A percentile compares a stretch with the other conserved stretches of the same genome.
These are phyloP conservation scores for Sungouiozyma ichnusensis DNA, from an alignment of 805 yeast genomes.

Conservation along the genomic window DNA sequence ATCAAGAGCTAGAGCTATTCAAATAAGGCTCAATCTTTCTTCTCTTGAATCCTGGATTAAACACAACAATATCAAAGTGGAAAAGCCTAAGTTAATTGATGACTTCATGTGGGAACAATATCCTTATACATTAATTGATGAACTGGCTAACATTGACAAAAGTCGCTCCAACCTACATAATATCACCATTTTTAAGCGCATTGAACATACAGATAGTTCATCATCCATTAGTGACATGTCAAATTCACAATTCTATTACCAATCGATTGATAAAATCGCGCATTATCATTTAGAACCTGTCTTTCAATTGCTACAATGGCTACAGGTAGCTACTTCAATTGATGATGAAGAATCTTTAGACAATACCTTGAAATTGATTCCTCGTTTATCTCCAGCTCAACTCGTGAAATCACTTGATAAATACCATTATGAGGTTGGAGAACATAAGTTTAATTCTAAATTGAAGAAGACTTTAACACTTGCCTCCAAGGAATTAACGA, in stretches of 20 bases:
- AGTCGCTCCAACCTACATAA: conserved; percentile 15
- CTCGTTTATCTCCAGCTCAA: conserved; percentile 56
- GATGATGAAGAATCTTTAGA: conserved; percentile 53
- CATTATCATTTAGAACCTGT: conserved; percentile 59
- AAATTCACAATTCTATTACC: conserved; percentile 51
- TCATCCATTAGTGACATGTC: conserved; percentile 11
- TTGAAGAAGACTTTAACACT: conserved; percentile 30
- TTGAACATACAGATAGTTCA: conserved; percentile 5
- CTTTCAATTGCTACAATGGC: conserved; percentile 77
- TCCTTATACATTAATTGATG: conserved; percentile 30
- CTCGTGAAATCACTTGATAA: conserved; percentile 58
- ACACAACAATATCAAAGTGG: conserved; percentile 25
- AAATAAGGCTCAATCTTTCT: conserved; percentile 76
- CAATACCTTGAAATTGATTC: conserved; percentile 42
- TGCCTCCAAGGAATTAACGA: conserved; percentile 11
- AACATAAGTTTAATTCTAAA: conserved; percentile 50
- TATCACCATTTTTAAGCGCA: conserved; percentile 19
- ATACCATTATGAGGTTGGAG: conserved; percentile 80
- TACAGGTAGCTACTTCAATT: conserved; percentile 72
- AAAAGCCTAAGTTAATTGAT: conserved; percentile 29
- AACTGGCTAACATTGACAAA: conserved; percentile 21
- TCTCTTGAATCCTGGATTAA: conserved; percentile 91
- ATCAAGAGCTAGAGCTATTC: conserved; percentile 79
- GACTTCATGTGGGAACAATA: conserved; percentile 30
- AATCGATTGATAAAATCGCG: conserved; percentile 54